Base-by-base conservation (phyloP, 768 basidiomycete species). In the Gloeostereum incarnatum region DNA sequence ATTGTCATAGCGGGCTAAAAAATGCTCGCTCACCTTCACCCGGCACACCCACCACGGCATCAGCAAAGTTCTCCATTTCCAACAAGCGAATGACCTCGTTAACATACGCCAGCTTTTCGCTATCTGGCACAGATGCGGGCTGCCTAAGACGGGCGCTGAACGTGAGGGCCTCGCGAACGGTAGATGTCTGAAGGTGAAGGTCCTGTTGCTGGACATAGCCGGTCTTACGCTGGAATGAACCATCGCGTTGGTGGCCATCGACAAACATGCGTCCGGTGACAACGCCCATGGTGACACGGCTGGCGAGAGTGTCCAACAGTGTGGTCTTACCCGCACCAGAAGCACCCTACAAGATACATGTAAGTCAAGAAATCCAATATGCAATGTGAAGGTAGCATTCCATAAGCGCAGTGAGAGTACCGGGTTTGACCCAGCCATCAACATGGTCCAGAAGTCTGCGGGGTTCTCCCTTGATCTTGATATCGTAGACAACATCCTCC, bases 351-450 rank as follows among this genome's bases (percentile, higher is more conserved):
- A 39, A 4, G 6, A 9, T 6, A 6, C 37, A 22, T n/a, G n/a
- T 30, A 39, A 5, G 35, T 31, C 25, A 17, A n/a, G 14, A 24
- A 6, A 16, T 7, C 14, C 13, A 31, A 30, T 33, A n/a, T 29
- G 5, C 5, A n/a, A n/a, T n/a, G n/a, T n/a, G n/a, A n/a, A n/a
- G n/a, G n/a, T n/a, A 20, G 36, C 48, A n/a, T 13, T 45, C 71
- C 69, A 74, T 71, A 16, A 74, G 56, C 3, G 71, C 71, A 0
- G 67, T 71, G 21, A 70, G 50, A 16, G 61, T 68, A 2, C 72
- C 71, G 1, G 73, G 71, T 27, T 60, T 61, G 38, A 70, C 66
- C 42, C 64, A 73, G 3, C 71, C 69, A 29, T 60, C 63, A n/a
- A 73, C 60, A 35, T 65, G 52, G 46, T 70, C 59, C 19, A 73